Percentiles rank a stretch among this genome's conserved stretches.
Conservation (phyloP, 768 basidiomycete species). For the Boletus tylopilopsis region DNA sequence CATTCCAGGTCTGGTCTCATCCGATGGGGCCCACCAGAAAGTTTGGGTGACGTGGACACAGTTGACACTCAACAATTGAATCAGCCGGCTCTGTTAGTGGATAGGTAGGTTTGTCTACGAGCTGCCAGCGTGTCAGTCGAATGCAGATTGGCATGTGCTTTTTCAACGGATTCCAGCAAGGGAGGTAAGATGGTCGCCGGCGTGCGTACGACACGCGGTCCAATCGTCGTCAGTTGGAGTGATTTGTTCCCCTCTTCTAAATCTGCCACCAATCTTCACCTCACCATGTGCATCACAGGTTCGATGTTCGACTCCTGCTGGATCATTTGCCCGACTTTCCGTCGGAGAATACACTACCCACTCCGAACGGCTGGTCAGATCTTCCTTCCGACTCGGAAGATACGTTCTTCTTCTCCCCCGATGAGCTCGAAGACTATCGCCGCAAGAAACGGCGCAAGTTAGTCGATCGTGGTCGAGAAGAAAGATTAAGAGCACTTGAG, state of each 20-base stretch:
- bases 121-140: slow-evolving; percentile 5
- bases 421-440: slow-evolving; percentile 63
- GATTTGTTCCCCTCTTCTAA: slow-evolving; percentile 18
- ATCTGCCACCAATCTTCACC: slow-evolving; percentile 9
- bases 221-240: slow-evolving; percentile 2
- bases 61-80: neutral
- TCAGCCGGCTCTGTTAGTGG: slow-evolving; percentile 55
- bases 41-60: slow-evolving; percentile 4
- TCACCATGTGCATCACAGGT: slow-evolving; percentile 44
- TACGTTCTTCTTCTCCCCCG: slow-evolving; percentile 70
- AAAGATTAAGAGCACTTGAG: slow-evolving; percentile 57
- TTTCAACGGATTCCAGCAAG: slow-evolving; percentile 4
- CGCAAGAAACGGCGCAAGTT: slow-evolving; percentile 64
- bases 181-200: slow-evolving; percentile 6
- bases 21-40: slow-evolving; percentile 25
- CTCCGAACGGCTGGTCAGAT: slow-evolving; percentile 75
- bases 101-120: slow-evolving; percentile 63
- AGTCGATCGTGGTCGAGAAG: slow-evolving; percentile 57
- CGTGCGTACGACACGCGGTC: slow-evolving; percentile 3
- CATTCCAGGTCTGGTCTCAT: slow-evolving; percentile 34
- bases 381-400: slow-evolving; percentile 85
- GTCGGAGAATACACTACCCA: neutral
- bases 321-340: slow-evolving; percentile 39
- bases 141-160: slow-evolving; percentile 4
- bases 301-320: slow-evolving; percentile 75